Evolutionary conservation across 1,284 basidiomycete species (phyloP), one percentile per base, ranked within the genome.

Genomic region (Inonotus obliquus): DNA sequence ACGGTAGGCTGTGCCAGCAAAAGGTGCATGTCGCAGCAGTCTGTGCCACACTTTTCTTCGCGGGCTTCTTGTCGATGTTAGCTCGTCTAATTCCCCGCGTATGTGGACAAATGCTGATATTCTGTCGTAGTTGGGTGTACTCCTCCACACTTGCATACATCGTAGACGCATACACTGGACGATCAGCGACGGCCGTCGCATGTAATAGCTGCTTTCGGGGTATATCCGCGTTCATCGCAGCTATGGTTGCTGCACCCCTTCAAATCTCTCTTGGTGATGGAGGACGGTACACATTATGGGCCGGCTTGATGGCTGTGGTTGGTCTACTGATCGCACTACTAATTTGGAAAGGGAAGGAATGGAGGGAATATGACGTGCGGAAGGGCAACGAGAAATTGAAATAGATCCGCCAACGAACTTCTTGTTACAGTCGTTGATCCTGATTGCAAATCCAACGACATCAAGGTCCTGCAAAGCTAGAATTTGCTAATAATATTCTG

Each of bases 271-370:
- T 86, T 44, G 85, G 85, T 0, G 85, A 87, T 60, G 91, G 90
- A 7, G 90, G 90, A 67, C 75, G 89, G 56, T 93, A 91, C 69
- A 86, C 88, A 0, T 75, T 91, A 1, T 90, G 91, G 79, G 81
- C 84, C 0, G 84, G 81, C 0, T 63, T 92, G 0, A 69, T 92
- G 67, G 65, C 80, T 0, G 56, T 86, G n/a, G 77, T 75, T 51
- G 80, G 80, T 47, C 62, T 78, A 3, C 73, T 87, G n/a, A 77
- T 85, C 23, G 62, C 85, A 37, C 69, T 86, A 7, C 82, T 86
- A 0, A 74, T 79, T 62, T 73, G 73, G 69, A 77, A 76, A 56
- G 81, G 81, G 1, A 74, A 66, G 25, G 63, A 65, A 13, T 83
- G 77, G 78, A 68, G 77, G 21, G 72, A 74, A 57, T 62, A 63